These are phyloP conservation scores for Melampsora larici-populina DNA, from an alignment of 1,284 basidiomycete species.

Conservation along the genomic window DNA sequence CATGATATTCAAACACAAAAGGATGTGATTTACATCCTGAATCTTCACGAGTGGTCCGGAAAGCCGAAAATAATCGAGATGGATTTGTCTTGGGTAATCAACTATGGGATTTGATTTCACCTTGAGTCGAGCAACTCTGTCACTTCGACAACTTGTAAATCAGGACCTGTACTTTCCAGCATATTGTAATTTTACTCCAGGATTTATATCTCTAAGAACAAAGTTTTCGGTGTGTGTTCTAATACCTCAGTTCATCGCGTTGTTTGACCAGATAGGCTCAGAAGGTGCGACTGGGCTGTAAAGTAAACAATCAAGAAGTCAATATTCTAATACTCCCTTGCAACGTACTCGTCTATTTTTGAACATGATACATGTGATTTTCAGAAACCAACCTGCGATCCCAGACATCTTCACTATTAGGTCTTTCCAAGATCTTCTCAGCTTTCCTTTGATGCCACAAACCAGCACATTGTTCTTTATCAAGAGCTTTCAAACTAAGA, in stretches of 20 bases:
- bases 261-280: no score
- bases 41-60: conserved; percentile 23
- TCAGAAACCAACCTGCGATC: conserved; percentile 15
- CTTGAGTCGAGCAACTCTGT: not conserved
- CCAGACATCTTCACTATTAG: conserved; percentile 41
- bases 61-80: conserved; percentile 34
- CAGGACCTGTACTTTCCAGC: no score
- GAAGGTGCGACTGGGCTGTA: not conserved
- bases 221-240: no score
- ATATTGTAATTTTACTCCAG: no score
- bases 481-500: conserved; percentile 23
- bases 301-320: not conserved
- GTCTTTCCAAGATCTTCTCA: no score
- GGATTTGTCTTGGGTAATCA: conserved; percentile 27
- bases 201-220: no score
- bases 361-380: not conserved
- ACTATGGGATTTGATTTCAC: conserved; percentile 33
- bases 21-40: conserved; percentile 30
- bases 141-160: not conserved
- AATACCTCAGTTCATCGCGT: no score
- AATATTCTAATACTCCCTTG: not conserved
- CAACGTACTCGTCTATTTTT: not conserved
- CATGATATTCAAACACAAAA: not conserved
- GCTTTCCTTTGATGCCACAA: no score
- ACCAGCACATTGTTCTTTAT: no score